A percentile compares a stretch with the other conserved stretches of the same genome.
Conservation (phyloP, 805 yeast genomes). For the Ogataea sp. region DNA sequence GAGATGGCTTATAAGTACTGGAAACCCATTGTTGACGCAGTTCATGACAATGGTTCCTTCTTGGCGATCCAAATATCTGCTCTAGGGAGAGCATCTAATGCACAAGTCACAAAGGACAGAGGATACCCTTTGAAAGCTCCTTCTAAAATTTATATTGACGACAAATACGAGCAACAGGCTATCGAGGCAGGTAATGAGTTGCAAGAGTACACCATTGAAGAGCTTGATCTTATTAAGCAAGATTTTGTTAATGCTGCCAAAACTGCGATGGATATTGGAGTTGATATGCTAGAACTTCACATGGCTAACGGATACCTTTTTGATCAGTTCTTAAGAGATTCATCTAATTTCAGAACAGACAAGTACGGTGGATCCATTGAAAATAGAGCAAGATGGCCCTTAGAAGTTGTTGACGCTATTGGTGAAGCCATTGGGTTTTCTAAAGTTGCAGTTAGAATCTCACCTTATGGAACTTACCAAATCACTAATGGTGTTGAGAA, state of each 20-base stretch:
- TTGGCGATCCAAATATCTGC: slow-evolving; percentile 29
- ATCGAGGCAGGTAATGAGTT: slow-evolving; percentile 30
- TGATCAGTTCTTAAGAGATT: slow-evolving; percentile 16
- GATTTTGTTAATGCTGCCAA: slow-evolving; percentile 14
- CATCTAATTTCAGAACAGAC: slow-evolving; percentile 20
- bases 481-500: slow-evolving; percentile 27
- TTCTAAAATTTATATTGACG: slow-evolving; percentile 13
- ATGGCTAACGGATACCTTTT: slow-evolving; percentile 23
- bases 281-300: slow-evolving; percentile 22
- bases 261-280: slow-evolving; percentile 18
- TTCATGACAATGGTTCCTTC: slow-evolving; percentile 34
- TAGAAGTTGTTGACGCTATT: slow-evolving; percentile 33
- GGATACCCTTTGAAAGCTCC: slow-evolving; percentile 11
- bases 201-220: slow-evolving; percentile 25
- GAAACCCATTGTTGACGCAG: slow-evolving; percentile 35
- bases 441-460: slow-evolving; percentile 35
- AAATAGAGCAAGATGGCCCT: slow-evolving; percentile 26
- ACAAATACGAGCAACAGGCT: slow-evolving; percentile 4
- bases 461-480: slow-evolving; percentile 31
- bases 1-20: slow-evolving; percentile 45
- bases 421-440: slow-evolving; percentile 27
- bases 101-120: slow-evolving; percentile 5
- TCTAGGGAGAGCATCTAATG: slow-evolving; percentile 33
- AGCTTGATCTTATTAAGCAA: slow-evolving; percentile 25
- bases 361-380: slow-evolving; percentile 24